phyloP scores from a whole-genome alignment of 2,329 filamentous ascomycete genomes.

The Aspergillus glaucus region DNA sequence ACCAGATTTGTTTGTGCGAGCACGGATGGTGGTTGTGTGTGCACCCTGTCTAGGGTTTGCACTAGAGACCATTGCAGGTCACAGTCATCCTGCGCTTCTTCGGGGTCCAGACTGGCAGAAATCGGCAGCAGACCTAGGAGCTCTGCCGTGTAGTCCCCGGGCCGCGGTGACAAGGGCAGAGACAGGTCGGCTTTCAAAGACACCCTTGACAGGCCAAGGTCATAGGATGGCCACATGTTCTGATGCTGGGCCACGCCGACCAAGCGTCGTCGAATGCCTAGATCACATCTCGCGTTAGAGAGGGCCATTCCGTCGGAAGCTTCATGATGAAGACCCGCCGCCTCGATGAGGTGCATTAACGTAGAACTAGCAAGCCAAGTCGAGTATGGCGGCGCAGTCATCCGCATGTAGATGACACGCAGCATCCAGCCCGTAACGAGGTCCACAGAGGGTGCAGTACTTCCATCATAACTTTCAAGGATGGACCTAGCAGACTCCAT shows the following conservation, averaged over 20 bases:
- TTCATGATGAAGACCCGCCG: constrained; percentile 31
- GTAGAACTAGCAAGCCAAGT: constrained; percentile 31
- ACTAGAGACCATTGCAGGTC: constrained; percentile 40
- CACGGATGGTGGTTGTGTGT: constrained; percentile 40
- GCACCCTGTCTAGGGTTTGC: constrained; percentile 31
- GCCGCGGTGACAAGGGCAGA: constrained; percentile 29
- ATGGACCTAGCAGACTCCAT: constrained; percentile 39
- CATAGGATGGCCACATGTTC: constrained; percentile 54
- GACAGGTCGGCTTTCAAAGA: constrained; percentile 29
- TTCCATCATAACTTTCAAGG: constrained; percentile 32
- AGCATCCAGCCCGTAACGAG: constrained; percentile 42
- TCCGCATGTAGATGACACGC: constrained; percentile 46
- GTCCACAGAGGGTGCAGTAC: constrained; percentile 19
- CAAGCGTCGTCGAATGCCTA: constrained; percentile 37
- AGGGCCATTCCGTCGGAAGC: constrained; percentile 10
- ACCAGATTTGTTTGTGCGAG: constrained; percentile 49
- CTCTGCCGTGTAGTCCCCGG: constrained; percentile 45
- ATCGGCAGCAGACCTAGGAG: constrained; percentile 47
- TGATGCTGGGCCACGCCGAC: constrained; percentile 50
- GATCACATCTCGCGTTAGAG: constrained; percentile 8
- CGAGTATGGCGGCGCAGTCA: constrained; percentile 46
- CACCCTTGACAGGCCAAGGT: constrained; percentile 50
- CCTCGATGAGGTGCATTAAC: constrained; percentile 47
- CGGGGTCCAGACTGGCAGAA: constrained; percentile 49
- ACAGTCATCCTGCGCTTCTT: constrained; percentile 31